Evolutionary conservation across 257 asterid genomes (phyloP).

Genomic region (Solanum clarkiae): DNA sequence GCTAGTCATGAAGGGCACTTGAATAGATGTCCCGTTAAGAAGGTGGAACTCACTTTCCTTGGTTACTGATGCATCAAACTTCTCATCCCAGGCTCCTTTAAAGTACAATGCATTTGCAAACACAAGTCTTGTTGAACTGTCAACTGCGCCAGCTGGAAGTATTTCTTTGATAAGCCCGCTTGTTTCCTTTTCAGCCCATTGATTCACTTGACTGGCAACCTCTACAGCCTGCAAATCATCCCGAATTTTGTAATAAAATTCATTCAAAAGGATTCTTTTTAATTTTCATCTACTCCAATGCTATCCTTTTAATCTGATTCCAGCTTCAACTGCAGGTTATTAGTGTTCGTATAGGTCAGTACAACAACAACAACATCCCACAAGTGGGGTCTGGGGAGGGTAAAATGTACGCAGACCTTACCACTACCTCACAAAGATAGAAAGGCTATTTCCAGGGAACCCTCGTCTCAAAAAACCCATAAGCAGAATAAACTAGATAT

Average conservation of each 20-base stretch:
- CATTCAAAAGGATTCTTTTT: background rate
- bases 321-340: background rate
- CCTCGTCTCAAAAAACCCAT: no score
- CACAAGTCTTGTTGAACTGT: conserved; percentile 10
- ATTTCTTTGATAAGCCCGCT: conserved; percentile 23
- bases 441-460: no score
- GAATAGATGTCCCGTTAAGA: conserved; percentile 11
- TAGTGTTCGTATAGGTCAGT: background rate
- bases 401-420: no score
- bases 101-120: conserved; percentile 29
- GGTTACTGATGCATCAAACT: conserved; percentile 16
- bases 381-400: no score
- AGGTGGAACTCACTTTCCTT: conserved; percentile 18
- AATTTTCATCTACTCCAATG: background rate
- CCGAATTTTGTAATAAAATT: background rate
- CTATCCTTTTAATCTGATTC: background rate
- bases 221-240: conserved; percentile 10
- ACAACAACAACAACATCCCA: no score
- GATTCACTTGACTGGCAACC: conserved; percentile 20
- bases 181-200: conserved; percentile 26
- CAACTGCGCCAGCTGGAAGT: conserved; percentile 18
- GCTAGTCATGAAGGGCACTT: conserved; percentile 28
- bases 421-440: no score
- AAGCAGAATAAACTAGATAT: no score
- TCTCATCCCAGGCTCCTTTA: conserved; percentile 24